phyloP scores from a whole-genome alignment of 1,284 basidiomycete genomes.

The Coriolopsis trogii region DNA sequence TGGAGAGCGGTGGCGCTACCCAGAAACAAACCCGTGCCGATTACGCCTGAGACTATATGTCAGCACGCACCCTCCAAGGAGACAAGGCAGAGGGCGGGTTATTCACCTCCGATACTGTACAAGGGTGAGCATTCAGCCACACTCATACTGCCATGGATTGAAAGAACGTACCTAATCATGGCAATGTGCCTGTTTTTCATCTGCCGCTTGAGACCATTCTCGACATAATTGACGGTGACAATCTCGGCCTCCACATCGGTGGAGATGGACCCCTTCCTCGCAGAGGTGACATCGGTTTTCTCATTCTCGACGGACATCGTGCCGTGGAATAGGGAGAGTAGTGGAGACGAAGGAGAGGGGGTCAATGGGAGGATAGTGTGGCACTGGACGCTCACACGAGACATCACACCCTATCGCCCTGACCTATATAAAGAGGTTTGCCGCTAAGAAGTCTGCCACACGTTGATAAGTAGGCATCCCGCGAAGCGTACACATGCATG shows the following conservation, averaged over 20 bases:
- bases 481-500: too few relatives aligned
- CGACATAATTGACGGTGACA: background rate
- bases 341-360: too few relatives aligned
- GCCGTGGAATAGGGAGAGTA: background rate
- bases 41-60: conserved; percentile 80
- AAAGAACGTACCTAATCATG: conserved; percentile 28
- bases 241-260: conserved; percentile 7
- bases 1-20: conserved; percentile 59
- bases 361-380: too few relatives aligned
- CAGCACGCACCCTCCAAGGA: too few relatives aligned
- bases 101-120: conserved; percentile 39
- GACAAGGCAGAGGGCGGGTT: too few relatives aligned
- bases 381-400: too few relatives aligned
- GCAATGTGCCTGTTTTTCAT: conserved; percentile 35
- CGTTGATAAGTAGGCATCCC: too few relatives aligned
- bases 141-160: background rate
- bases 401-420: too few relatives aligned
- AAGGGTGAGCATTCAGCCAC: background rate
- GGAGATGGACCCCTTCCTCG: background rate
- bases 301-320: conserved; percentile 5
- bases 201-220: conserved; percentile 24
- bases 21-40: conserved; percentile 74
- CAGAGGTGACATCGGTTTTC: background rate
- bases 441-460: too few relatives aligned
- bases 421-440: too few relatives aligned